Evolutionary conservation across 108 stramenopile genomes (phyloP), one percentile per base, ranked within the genome.

Genomic region (Nitzschia palea): DNA sequence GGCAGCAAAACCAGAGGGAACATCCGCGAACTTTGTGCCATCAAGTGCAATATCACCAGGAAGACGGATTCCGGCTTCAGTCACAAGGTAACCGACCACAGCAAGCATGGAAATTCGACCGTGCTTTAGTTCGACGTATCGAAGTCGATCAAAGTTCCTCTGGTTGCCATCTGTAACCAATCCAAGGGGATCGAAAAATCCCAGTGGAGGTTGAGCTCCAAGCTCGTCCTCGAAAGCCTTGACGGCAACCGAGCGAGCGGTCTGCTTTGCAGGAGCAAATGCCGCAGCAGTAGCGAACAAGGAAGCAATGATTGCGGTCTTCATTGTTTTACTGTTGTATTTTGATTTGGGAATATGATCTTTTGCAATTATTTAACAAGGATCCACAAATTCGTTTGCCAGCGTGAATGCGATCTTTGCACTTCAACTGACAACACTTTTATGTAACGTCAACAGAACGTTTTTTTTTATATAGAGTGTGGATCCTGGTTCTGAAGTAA

Each of bases 91-190:
- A 28, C 90, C 93, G 53, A 88, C 77, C 59, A 91, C 77, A 40
- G 88, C 95, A 80, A 86, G 80, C 88, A 70, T 70, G 80, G 34
- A 73, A 47, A 86, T 81, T 61, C 42, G 88, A 55, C 95, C 95
- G 86, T 96, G 95, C 89, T 94, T 94, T 69, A 93, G 62, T 77
- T 94, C 93, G 55, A 89, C 93, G 66, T 82, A 86, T 47, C 93
- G 93, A 63, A 89, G 86, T 55, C 90, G 80, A 68, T 78, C 81
- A 69, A 82, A 82, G 48, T 82, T 78, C 48, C 62, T 73, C 45
- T 82, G 56, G 69, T 82, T 64, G 48, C 73, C 81, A 45, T 71
- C 70, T 30, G 50, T 67, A 23, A 50, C 30, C 53, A 82, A 43
- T 31, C 82, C 82, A 17, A 74, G 28, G 27, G 73, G 73, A 60